Evolutionary conservation across 345 rosid species (phyloP), one percentile per base, ranked within the genome.

Genomic region (Salix purpurea): DNA sequence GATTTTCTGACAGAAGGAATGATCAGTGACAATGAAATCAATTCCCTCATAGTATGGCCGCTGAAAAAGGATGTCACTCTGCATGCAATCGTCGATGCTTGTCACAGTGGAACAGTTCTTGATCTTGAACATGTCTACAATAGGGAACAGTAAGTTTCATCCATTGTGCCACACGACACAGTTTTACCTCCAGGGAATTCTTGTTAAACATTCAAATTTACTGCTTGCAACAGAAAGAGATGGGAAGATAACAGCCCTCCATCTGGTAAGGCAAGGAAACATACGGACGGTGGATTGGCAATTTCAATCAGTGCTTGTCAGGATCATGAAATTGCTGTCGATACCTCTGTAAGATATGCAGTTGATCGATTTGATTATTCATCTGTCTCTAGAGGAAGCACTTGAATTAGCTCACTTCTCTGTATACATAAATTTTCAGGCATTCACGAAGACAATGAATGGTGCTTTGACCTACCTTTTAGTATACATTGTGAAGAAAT

Each of bases 101-200:
- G 94, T 70, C 92, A 89, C 56, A 90, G 94, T 56, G 92, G 92
- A 60, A 90, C 94, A n/a, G 76, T 89, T 39, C 89, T 90, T 21
- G 94, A 90, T 80, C 89, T 90, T 23, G 42, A 77, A 1, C n/a
- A 79, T 44, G 74, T 84, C 6, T 89, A 87, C 81, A 58, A 78
- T 79, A 67, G 23, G 36, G 12, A 24, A 9, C 10, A 2, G 92
- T 87, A 79, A 84, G 86, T 71, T 60, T 6, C 12, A 40, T 9
- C 44, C 44, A 40, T 40, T 40, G 44, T 40, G 12, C 44, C 44
- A 40, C 3, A 40, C 11, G 44, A 7, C 8, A 9, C 1, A 23
- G 11, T 19, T 1, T 21, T 10, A 9, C 4, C 42, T 15, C n/a
- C 5, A 4, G 7, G 21, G 21, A 0, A 3, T 40, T 40, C 44